Evolutionary conservation across 192 early-diverging fungal genomes (phyloP).

Genomic region (Backusella westeae): DNA sequence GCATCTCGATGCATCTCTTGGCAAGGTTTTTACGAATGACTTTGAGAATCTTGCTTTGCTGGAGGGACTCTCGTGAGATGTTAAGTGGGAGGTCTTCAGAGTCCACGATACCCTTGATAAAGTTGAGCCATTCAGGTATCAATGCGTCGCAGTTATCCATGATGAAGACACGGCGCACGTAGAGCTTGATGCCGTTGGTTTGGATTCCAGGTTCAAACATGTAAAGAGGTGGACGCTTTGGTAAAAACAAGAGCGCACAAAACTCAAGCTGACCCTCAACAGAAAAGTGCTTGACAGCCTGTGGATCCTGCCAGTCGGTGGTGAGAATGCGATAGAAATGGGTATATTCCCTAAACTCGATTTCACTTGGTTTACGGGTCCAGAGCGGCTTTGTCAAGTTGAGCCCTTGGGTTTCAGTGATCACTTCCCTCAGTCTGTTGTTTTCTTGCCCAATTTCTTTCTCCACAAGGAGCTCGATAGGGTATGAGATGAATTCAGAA

Average conservation of each 20-base stretch:
- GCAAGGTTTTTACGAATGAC: conserved; percentile 99
- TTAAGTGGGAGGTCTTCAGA: conserved; percentile 99
- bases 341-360: conserved; percentile 93
- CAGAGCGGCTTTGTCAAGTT: conserved; percentile 99
- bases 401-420: conserved; percentile 85
- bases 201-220: conserved; percentile 98
- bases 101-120: conserved; percentile 99
- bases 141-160: conserved; percentile 99
- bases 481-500: conserved; percentile 99
- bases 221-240: conserved; percentile 94
- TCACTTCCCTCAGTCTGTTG: conserved; percentile 68
- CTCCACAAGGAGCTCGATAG: conserved; percentile 92
- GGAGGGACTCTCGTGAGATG: conserved; percentile 99
- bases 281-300: conserved; percentile 97
- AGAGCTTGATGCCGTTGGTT: conserved; percentile 99
- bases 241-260: conserved; percentile 96
- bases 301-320: conserved; percentile 99
- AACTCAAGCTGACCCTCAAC: conserved; percentile 99
- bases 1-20: conserved; percentile 99
- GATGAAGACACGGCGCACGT: conserved; percentile 99
- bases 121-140: conserved; percentile 98
- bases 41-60: conserved; percentile 99
- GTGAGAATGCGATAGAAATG: conserved; percentile 97
- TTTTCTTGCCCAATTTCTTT: conserved; percentile 97
- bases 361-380: conserved; percentile 97